These are phyloP conservation scores for Salvia sclarea DNA, from an alignment of 305 asterid species.

Conservation along the genomic window DNA sequence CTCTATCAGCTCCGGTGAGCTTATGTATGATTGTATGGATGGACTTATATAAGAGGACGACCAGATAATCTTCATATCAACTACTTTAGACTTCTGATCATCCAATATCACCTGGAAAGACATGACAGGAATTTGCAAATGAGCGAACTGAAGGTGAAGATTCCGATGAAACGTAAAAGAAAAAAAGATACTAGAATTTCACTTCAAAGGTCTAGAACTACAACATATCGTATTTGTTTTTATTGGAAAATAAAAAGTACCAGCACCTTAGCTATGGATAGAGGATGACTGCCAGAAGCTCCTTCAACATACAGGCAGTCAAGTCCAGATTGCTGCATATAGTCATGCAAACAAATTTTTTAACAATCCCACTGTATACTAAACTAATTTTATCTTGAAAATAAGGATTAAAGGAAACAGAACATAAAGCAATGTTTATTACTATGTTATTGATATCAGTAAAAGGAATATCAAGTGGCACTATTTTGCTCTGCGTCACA, in stretches of 20 bases:
- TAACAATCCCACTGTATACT: slow-evolving; percentile 17
- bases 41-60: slow-evolving; percentile 65
- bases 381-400: slow-evolving; percentile 11
- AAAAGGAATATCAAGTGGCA: slow-evolving; percentile 71
- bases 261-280: slow-evolving; percentile 81
- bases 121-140: slow-evolving; percentile 23
- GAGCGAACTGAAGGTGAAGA: neutral
- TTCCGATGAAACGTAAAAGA: neutral
- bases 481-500: slow-evolving; percentile 52
- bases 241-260: slow-evolving; percentile 15
- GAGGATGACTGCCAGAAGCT: slow-evolving; percentile 80
- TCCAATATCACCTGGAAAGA: slow-evolving; percentile 71
- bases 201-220: slow-evolving; percentile 27
- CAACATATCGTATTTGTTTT: neutral
- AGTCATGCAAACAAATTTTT: slow-evolving; percentile 19
- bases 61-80: slow-evolving; percentile 71
- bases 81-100: slow-evolving; percentile 64
- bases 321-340: slow-evolving; percentile 63
- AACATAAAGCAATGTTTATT: slow-evolving; percentile 29
- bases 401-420: slow-evolving; percentile 27
- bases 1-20: slow-evolving; percentile 78
- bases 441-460: slow-evolving; percentile 80
- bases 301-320: slow-evolving; percentile 79
- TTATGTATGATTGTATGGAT: slow-evolving; percentile 49
- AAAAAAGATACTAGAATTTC: neutral